phyloP scores from a whole-genome alignment of 305 asterid genomes.

The Fraxinus platypoda region DNA sequence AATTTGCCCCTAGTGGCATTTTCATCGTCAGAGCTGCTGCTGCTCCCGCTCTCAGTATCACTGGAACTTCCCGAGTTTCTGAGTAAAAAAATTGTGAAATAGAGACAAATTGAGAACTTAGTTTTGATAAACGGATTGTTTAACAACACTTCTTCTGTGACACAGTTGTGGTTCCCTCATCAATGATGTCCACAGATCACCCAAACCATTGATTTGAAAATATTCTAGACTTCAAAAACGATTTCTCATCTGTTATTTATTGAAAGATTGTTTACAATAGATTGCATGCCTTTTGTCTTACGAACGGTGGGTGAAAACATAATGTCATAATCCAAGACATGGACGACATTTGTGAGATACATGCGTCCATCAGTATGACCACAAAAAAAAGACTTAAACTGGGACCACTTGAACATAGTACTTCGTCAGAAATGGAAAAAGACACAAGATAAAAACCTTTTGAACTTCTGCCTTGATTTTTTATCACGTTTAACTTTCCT shows the following conservation, averaged over 20 bases:
- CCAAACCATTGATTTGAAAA: constrained; percentile 3
- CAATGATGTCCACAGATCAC: constrained; percentile 14
- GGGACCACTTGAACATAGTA: neutral
- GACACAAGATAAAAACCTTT: constrained; percentile 24
- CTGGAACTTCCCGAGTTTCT: constrained; percentile 73
- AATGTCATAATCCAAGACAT: constrained; percentile 6
- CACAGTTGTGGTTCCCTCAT: neutral
- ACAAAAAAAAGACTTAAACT: neutral
- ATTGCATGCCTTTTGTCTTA: neutral
- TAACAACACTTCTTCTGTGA: neutral
- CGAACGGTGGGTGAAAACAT: neutral
- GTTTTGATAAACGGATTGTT: neutral
- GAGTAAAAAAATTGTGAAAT: constrained; percentile 19
- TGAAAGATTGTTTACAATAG: neutral
- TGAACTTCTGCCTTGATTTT: constrained; percentile 53
- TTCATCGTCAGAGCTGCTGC: constrained; percentile 68
- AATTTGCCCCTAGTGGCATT: constrained; percentile 31
- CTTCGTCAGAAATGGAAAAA: constrained; percentile 18
- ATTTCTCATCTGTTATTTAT: neutral
- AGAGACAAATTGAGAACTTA: neutral
- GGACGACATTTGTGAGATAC: constrained; percentile 4
- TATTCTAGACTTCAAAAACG: neutral
- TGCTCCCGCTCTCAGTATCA: constrained; percentile 45
- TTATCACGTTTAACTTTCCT: constrained; percentile 40
- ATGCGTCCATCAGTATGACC: constrained; percentile 8